Conservation (phyloP, 192 early-diverging fungal genomes). For the Paraglomus occultum region DNA sequence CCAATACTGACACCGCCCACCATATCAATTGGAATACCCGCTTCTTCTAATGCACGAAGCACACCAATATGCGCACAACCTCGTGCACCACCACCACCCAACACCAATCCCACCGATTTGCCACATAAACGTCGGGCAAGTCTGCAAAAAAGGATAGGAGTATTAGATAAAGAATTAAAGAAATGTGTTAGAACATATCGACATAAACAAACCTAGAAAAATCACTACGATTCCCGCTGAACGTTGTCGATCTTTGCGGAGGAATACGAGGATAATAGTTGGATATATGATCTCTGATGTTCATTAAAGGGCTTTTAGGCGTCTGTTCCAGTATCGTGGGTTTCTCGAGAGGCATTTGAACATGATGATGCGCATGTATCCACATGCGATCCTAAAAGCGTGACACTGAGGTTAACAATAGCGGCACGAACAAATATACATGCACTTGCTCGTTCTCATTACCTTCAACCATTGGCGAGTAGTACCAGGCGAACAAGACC, state of each 20-base stretch:
- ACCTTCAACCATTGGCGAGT: slow-evolving; percentile 90
- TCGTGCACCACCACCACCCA: slow-evolving; percentile 96
- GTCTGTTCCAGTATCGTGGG: slow-evolving; percentile 40
- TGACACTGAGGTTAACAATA: neutral
- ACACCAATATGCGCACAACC: slow-evolving; percentile 92
- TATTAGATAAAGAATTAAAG: neutral
- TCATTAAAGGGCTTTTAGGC: slow-evolving; percentile 55
- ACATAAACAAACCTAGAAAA: slow-evolving; percentile 41
- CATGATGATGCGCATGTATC: slow-evolving; percentile 98
- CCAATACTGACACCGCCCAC: slow-evolving; percentile 98
- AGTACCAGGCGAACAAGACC: slow-evolving; percentile 72
- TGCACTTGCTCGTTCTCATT: slow-evolving; percentile 9
- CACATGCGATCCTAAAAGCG: slow-evolving; percentile 65
- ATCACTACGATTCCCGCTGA: slow-evolving; percentile 44
- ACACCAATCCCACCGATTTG: slow-evolving; percentile 87
- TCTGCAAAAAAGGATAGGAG: slow-evolving; percentile 54
- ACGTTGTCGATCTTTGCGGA: slow-evolving; percentile 33
- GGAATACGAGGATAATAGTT: slow-evolving; percentile 60
- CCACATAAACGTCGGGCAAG: slow-evolving; percentile 90
- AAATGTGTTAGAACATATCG: neutral
- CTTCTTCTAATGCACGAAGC: slow-evolving; percentile 93
- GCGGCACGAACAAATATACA: neutral
- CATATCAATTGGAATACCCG: slow-evolving; percentile 96
- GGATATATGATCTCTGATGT: slow-evolving; percentile 63
- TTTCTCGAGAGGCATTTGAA: slow-evolving; percentile 67